Evolutionary conservation across 805 yeast genomes (phyloP), one percentile per base, ranked within the genome.

Genomic region (Wickerhamiella australiensis): DNA sequence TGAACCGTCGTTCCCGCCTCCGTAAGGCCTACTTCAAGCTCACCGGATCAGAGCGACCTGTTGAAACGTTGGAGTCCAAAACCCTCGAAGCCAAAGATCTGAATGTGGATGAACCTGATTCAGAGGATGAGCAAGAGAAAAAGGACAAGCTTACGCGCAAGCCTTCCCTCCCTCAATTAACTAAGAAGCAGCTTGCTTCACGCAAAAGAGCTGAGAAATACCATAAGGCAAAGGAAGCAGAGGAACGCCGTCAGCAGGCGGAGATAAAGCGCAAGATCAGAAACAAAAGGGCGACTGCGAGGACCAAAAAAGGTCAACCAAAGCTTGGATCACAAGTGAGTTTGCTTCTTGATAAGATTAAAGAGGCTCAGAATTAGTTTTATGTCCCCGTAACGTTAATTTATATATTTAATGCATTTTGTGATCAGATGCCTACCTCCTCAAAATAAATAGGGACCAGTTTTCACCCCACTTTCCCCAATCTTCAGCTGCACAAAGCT

Each of bases 281-380:
- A 56, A 68, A 73, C 25, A 70, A 74, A 52, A 64, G 59, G 20
- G 56, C 80, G 47, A 66, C 71, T 7, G 70, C 73, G 51, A 79
- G 70, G 53, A 88, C 95, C 1, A 71, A 71, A 57, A 61, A 68
- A 3, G 97, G 97, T 0, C 97, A 88, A 63, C 96, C 96, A 2
- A 65, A 77, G 42, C 85, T 88, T 90, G 95, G 86, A 0, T 94
- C 95, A 13, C 76, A 94, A 64, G 85, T 88, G 51, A 80, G 78
- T 50, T 76, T 78, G 57, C 68, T 88, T 41, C 70, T 88, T 45
- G 92, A 82, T 49, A 85, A 86, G 64, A 84, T 88, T 53, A 79
- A 76, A 59, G 54, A 58, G 38, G 13, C 33, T 29, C 31, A 18
- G 23, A 17, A 50, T n/a, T 20, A 27, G 17, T 25, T 25, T 25